Evolutionary conservation across 1,139 yeast species (phyloP).

Genomic region (Geotrichum australiense): DNA sequence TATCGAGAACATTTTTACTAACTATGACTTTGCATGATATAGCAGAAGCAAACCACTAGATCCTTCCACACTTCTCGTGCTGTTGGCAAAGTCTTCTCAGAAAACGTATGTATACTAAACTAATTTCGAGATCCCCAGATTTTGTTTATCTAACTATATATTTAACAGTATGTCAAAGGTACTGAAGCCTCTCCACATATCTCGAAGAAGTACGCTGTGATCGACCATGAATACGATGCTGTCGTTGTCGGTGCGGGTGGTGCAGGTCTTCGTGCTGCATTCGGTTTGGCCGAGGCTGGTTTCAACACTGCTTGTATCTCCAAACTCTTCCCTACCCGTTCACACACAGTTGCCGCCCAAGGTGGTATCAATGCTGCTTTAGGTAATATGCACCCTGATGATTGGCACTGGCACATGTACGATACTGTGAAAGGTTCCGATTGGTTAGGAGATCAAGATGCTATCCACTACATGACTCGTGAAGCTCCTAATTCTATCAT

Average conservation of each 20-base stretch:
- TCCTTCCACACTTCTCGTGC: slow-evolving; percentile 28
- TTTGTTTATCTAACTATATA: too few species aligned
- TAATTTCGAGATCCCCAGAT: slow-evolving; percentile 1
- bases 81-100: slow-evolving; percentile 27
- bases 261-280: slow-evolving; percentile 98
- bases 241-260: slow-evolving; percentile 99
- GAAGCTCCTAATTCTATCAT: slow-evolving; percentile 96
- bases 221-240: slow-evolving; percentile 95
- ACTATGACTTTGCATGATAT: background rate
- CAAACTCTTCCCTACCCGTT: slow-evolving; percentile 95
- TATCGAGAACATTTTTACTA: background rate
- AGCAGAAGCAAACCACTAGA: slow-evolving; percentile 17
- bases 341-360: slow-evolving; percentile 98
- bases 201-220: slow-evolving; percentile 73
- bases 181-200: slow-evolving; percentile 36
- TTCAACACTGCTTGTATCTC: slow-evolving; percentile 97
- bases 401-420: slow-evolving; percentile 99
- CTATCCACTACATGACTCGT: slow-evolving; percentile 97
- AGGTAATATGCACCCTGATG: slow-evolving; percentile 93
- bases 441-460: slow-evolving; percentile 99
- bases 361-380: slow-evolving; percentile 99
- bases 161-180: slow-evolving; percentile 29
- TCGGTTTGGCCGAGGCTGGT: slow-evolving; percentile 95
- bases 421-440: slow-evolving; percentile 99
- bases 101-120: slow-evolving; percentile 21